Base-by-base conservation (phyloP, 2,329 filamentous ascomycete species). In the Torrubiella hemipterigena region DNA sequence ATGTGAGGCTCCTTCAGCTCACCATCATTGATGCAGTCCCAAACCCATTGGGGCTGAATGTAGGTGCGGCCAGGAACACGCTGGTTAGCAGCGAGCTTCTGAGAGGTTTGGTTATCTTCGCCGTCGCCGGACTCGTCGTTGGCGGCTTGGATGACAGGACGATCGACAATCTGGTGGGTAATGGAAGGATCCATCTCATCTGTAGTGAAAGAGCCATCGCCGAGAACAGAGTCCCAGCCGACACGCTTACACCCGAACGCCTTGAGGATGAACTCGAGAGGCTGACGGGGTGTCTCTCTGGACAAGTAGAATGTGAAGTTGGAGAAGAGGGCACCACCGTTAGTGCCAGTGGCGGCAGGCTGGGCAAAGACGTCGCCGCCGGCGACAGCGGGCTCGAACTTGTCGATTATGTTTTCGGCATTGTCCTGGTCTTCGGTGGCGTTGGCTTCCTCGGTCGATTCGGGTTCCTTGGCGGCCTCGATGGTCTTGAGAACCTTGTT, bases 41-140 rank as follows among this genome's bases (percentile, higher is more conserved):
- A 98, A 4, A 98, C 77, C 89, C 93, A 98, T 54, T 98, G 91
- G 14, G 91, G 91, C 61, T 98, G 91, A 34, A 98, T 63, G 46
- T 98, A 98, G 40, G 77, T 85, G 42, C 91, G 73, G 21, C 89
- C 89, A n/a, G 89, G 86, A 38, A 96, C 80, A 38, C 86, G 76
- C 40, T 75, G 75, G 47, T 83, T 81, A 36, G 56, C 56, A 17
- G 53, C 63, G 33, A 76, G 58, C 52, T 67, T 72, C 52, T 68
- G 71, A 29, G 61, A 61, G 39, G 64, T 81, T 58, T 73, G 73
- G 55, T 69, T 77, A 44, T 78, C 74, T 40, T 71, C 68, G 17
- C 44, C 61, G 27, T 61, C 61, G 14, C 54, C 62, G 29, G 64
- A 58, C 33, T 67, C 63, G 19, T 65, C 63, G 22, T 61, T 57